These are phyloP conservation scores for Hypomontagnella submonticulosa DNA, from an alignment of 495 filamentous ascomycete genomes.

Conservation along the genomic window DNA sequence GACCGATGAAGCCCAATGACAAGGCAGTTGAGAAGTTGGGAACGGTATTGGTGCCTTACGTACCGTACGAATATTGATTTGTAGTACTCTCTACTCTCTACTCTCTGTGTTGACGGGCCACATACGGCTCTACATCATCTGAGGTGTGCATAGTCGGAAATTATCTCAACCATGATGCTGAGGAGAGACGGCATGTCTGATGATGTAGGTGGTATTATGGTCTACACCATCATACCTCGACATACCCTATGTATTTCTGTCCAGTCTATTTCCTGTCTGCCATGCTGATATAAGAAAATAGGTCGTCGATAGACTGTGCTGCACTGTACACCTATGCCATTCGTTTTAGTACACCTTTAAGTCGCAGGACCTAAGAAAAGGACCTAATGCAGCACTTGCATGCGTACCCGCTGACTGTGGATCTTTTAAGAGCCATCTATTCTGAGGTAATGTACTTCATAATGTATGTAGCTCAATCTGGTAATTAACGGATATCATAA, in stretches of 20 bases:
- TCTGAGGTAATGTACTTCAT: no score
- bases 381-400: constrained; percentile 45
- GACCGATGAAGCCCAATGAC: constrained; percentile 43
- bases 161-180: no score
- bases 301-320: neutral
- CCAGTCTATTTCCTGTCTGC: no score
- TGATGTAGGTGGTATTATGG: no score
- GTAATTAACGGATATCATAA: no score
- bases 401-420: constrained; percentile 36
- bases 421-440: neutral
- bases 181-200: no score
- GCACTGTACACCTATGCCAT: constrained; percentile 2
- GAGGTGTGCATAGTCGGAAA: no score
- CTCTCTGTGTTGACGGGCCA: neutral
- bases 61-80: constrained; percentile 16
- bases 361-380: constrained; percentile 15
- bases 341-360: neutral
- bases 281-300: no score
- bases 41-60: constrained; percentile 44
- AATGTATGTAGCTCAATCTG: no score
- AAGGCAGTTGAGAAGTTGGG: constrained; percentile 17
- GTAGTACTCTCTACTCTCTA: neutral
- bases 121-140: neutral
- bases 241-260: no score
- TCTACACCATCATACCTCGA: no score